Conservation (phyloP, 192 early-diverging fungal species). For the Coemansia aciculifera region DNA sequence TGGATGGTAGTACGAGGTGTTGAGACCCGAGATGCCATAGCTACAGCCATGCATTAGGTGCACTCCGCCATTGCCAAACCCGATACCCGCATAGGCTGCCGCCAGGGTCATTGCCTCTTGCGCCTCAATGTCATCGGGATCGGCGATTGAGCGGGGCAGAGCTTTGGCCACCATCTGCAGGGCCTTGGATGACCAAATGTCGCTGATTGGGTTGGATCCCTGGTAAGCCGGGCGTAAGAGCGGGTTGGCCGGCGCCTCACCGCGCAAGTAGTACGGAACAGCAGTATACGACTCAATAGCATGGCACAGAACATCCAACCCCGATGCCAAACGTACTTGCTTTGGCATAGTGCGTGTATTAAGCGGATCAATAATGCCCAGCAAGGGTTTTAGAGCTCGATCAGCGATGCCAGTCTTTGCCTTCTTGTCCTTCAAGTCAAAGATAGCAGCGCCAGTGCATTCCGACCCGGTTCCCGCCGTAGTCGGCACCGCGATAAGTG, state of each 20-base stretch:
- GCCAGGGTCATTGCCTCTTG: conserved; percentile 87
- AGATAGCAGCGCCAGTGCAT: conserved; percentile 92
- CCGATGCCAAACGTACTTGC: conserved; percentile 81
- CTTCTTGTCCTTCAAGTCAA: conserved; percentile 78
- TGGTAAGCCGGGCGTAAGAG: conserved; percentile 86
- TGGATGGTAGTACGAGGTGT: conserved; percentile 78
- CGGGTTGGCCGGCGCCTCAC: conserved; percentile 77
- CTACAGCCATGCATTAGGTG: conserved; percentile 84
- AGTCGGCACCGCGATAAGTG: conserved; percentile 75
- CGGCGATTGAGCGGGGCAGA: conserved; percentile 69
- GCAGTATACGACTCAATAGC: conserved; percentile 92
- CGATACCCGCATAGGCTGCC: conserved; percentile 86
- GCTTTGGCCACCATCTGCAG: conserved; percentile 80
- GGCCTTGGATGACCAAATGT: conserved; percentile 83
- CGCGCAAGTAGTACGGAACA: conserved; percentile 76
- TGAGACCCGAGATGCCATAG: conserved; percentile 85
- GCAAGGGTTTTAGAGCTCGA: conserved; percentile 77
- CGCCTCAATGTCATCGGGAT: conserved; percentile 66
- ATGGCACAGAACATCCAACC: conserved; percentile 89
- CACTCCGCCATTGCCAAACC: conserved; percentile 87
- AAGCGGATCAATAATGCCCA: conserved; percentile 86
- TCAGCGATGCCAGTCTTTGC: conserved; percentile 91
- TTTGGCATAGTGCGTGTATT: conserved; percentile 86
- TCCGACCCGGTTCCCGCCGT: conserved; percentile 81
- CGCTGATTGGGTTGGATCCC: conserved; percentile 90